A percentile compares a stretch with the other conserved stretches of the same genome.
These are phyloP conservation scores for Asterella californica DNA, from an alignment of 225 moss, liverwort and hornwort genomes.

Conservation along the genomic window DNA sequence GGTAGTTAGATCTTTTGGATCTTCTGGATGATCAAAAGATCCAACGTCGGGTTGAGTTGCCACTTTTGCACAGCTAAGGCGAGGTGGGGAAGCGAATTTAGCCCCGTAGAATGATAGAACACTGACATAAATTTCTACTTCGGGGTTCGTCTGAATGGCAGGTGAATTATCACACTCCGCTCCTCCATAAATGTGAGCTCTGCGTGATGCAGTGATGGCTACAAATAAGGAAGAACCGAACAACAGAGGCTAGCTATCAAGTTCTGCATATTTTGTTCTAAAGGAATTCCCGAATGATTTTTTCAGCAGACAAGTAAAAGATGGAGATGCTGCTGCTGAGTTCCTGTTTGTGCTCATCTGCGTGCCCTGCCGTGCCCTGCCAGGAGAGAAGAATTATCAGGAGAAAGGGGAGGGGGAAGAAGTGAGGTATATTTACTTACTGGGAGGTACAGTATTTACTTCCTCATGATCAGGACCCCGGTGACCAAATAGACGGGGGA, in stretches of 20 bases:
- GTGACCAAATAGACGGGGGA: too few species aligned
- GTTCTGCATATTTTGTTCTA: neutral
- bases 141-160: conserved; percentile 1
- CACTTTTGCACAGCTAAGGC: conserved; percentile 3
- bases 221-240: neutral
- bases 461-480: too few species aligned
- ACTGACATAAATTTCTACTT: conserved; percentile 3
- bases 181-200: conserved; percentile 2
- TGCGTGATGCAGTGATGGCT: neutral
- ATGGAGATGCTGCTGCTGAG: neutral
- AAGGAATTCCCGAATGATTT: conserved; percentile 1
- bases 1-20: conserved; percentile 3
- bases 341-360: too few species aligned
- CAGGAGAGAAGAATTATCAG: neutral
- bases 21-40: conserved; percentile 12
- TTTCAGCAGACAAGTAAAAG: neutral
- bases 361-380: too few species aligned
- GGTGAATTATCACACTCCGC: neutral
- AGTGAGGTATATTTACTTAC: too few species aligned
- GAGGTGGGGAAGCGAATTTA: neutral
- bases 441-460: too few species aligned
- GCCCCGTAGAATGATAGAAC: neutral
- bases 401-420: neutral
- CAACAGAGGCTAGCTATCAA: neutral
- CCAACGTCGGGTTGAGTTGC: neutral